Percentiles rank a stretch among this genome's conserved stretches.
These are phyloP conservation scores for Spizellomyces punctatus DNA, from an alignment of 192 early-diverging fungal species.

Conservation along the genomic window DNA sequence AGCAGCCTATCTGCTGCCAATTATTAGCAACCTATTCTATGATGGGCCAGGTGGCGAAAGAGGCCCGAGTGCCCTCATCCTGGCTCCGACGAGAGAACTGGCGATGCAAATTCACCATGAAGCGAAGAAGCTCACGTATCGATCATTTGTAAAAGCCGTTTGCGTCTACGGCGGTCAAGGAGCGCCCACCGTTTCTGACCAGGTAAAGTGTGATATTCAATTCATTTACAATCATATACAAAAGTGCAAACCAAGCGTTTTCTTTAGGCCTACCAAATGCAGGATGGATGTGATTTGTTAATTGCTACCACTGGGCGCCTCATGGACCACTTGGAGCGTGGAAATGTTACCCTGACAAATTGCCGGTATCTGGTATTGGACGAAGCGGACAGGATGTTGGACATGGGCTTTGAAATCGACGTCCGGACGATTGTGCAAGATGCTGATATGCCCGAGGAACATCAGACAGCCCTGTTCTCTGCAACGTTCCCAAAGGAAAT, in stretches of 20 bases:
- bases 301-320: constrained; percentile 94
- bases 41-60: constrained; percentile 86
- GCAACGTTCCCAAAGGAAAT: constrained; percentile 99
- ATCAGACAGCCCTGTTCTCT: constrained; percentile 97
- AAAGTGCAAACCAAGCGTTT: no score
- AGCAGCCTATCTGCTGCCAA: constrained; percentile 92
- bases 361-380: constrained; percentile 67
- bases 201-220: constrained; percentile 81
- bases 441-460: constrained; percentile 75
- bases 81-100: constrained; percentile 97
- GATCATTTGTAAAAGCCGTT: constrained; percentile 87
- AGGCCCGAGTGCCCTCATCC: constrained; percentile 82
- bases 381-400: constrained; percentile 97
- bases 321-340: constrained; percentile 84
- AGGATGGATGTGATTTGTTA: constrained; percentile 87
- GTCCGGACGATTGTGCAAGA: constrained; percentile 85
- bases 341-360: constrained; percentile 65
- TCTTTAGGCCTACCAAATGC: no score
- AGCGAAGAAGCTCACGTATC: constrained; percentile 64
- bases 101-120: constrained; percentile 96
- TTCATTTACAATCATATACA: constrained; percentile 7
- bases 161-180: constrained; percentile 86
- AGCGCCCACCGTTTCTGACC: constrained; percentile 69
- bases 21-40: constrained; percentile 85
- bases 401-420: constrained; percentile 97